These are phyloP conservation scores for Serendipita vermifera DNA, from an alignment of 768 basidiomycete species.

Conservation along the genomic window DNA sequence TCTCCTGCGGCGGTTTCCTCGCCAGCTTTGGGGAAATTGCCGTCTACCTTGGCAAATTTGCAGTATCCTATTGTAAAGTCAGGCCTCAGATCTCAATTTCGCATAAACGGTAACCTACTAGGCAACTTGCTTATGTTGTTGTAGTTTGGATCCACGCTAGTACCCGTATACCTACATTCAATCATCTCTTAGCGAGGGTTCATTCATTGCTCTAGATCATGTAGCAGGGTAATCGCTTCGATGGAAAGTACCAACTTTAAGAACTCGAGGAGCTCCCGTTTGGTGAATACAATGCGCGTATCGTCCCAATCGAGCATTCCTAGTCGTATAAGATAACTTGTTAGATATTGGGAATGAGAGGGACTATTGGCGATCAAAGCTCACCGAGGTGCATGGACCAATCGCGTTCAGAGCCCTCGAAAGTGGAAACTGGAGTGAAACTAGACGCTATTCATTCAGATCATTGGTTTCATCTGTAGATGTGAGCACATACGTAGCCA, in stretches of 20 bases:
- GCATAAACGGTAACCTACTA: slow-evolving; percentile 31
- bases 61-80: slow-evolving; percentile 42
- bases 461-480: background rate
- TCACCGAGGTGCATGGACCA: slow-evolving; percentile 57
- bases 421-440: slow-evolving; percentile 40
- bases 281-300: slow-evolving; percentile 67
- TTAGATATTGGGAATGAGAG: slow-evolving; percentile 5
- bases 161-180: slow-evolving; percentile 47
- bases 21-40: slow-evolving; percentile 21
- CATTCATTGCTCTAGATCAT: background rate
- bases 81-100: slow-evolving; percentile 9
- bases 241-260: slow-evolving; percentile 38
- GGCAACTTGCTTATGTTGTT: slow-evolving; percentile 63
- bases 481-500: background rate
- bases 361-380: too few relatives aligned
- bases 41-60: slow-evolving; percentile 44
- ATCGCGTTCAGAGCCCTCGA: slow-evolving; percentile 40
- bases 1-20: slow-evolving; percentile 10
- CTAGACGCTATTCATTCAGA: slow-evolving; percentile 24
- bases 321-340: slow-evolving; percentile 19
- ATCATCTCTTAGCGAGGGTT: slow-evolving; percentile 8
- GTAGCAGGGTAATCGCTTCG: background rate
- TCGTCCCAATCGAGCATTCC: slow-evolving; percentile 74
- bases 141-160: slow-evolving; percentile 65
- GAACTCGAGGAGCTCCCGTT: slow-evolving; percentile 62